phyloP scores from a whole-genome alignment of 495 filamentous ascomycete genomes.

The Hypoxylon rickii region DNA sequence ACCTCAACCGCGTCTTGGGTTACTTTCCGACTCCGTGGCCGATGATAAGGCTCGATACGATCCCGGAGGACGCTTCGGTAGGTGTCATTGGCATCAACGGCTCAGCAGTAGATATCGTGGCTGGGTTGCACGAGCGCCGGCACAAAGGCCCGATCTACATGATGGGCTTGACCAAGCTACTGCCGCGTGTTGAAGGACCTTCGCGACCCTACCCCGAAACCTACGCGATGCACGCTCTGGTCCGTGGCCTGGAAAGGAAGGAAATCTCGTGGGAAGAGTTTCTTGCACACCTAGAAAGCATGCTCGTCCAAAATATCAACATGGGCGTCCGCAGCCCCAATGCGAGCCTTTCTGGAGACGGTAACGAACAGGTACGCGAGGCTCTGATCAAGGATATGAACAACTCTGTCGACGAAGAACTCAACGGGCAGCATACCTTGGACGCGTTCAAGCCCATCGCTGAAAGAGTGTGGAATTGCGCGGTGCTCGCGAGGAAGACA shows the following conservation, averaged over 20 bases:
- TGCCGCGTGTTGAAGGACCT: background rate
- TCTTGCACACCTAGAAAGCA: background rate
- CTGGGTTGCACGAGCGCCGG: background rate
- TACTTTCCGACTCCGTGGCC: constrained; percentile 8
- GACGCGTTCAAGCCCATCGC: background rate
- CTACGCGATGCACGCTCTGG: background rate
- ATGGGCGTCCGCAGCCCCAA: background rate
- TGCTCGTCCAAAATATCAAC: background rate
- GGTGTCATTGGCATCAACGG: background rate
- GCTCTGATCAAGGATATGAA: background rate
- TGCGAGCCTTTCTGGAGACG: too few species aligned
- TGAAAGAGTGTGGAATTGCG: background rate
- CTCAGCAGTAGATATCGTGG: constrained; percentile 1
- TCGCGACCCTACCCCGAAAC: background rate
- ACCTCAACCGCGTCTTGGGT: background rate
- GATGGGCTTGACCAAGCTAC: background rate
- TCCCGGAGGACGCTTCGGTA: background rate
- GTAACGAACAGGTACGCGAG: background rate
- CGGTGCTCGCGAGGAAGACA: background rate
- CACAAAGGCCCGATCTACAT: constrained; percentile 1
- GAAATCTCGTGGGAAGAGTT: background rate
- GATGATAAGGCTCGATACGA: background rate
- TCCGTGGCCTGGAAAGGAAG: background rate
- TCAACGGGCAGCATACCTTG: background rate
- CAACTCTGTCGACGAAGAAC: background rate